These are phyloP conservation scores for Tetracladium setigerum DNA, from an alignment of 495 filamentous ascomycete species.

Conservation along the genomic window DNA sequence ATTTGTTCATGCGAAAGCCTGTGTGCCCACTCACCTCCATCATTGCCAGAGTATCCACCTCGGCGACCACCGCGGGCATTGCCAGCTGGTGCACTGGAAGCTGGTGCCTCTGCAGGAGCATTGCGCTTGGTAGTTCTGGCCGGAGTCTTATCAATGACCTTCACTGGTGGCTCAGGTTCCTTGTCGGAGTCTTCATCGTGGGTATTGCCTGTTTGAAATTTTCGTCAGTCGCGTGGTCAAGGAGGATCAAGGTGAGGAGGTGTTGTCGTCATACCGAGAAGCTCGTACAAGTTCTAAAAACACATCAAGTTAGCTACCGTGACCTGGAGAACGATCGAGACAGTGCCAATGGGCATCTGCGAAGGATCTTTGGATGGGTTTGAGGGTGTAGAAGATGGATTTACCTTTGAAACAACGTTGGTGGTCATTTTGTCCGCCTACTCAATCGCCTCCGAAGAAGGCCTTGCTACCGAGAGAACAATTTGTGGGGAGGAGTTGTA, in stretches of 20 bases:
- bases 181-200: conserved; percentile 77
- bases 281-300: conserved; percentile 72
- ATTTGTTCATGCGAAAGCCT: neutral
- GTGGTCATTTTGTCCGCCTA: conserved; percentile 49
- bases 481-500: conserved; percentile 14
- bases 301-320: conserved; percentile 24
- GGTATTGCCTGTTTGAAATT: conserved; percentile 65
- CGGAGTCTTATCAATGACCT: conserved; percentile 77
- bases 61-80: conserved; percentile 47
- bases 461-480: conserved; percentile 27
- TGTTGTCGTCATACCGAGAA: conserved; percentile 64
- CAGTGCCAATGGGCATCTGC: neutral
- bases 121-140: conserved; percentile 84
- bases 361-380: conserved; percentile 1
- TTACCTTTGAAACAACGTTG: conserved; percentile 51
- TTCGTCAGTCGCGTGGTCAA: conserved; percentile 22
- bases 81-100: conserved; percentile 27
- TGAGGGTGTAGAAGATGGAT: conserved; percentile 15
- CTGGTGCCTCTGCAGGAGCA: conserved; percentile 63
- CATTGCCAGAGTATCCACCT: conserved; percentile 59
- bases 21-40: conserved; percentile 59
- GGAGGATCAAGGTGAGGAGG: conserved; percentile 20
- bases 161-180: conserved; percentile 68
- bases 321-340: conserved; percentile 1
- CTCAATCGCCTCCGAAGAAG: conserved; percentile 40